Evolutionary conservation across 176 grass and related monocot genomes (phyloP).

Genomic region (Avena atlantica): DNA sequence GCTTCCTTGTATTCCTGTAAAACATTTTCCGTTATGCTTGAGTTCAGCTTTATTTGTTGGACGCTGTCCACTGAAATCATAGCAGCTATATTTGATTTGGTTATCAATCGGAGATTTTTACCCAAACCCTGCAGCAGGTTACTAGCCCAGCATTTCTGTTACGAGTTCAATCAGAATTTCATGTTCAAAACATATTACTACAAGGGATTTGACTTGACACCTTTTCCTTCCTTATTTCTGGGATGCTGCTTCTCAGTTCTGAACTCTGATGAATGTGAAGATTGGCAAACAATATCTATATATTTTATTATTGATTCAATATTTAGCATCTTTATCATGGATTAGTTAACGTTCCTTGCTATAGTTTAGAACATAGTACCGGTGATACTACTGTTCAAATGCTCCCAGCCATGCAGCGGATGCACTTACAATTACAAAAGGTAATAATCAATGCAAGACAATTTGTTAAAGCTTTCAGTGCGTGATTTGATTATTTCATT

Average conservation of each 20-base stretch:
- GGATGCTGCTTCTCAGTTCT: neutral
- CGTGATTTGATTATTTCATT: neutral
- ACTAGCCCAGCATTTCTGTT: neutral
- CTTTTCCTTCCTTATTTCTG: neutral
- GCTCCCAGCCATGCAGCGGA: neutral
- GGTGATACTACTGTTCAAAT: neutral
- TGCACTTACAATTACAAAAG: constrained; percentile 3
- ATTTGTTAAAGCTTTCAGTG: neutral
- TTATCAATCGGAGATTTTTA: constrained; percentile 25
- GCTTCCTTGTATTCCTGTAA: constrained; percentile 48
- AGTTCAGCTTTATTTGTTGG: constrained; percentile 50
- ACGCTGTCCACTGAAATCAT: constrained; percentile 37
- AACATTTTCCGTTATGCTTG: constrained; percentile 46
- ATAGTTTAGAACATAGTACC: neutral
- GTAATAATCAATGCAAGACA: neutral
- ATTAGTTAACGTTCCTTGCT: neutral
- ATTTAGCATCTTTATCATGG: neutral
- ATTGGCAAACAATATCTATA: neutral
- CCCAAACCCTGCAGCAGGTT: neutral
- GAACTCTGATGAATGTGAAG: neutral
- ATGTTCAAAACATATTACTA: neutral
- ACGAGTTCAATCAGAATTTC: neutral
- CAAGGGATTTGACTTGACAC: neutral
- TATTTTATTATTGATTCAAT: neutral
- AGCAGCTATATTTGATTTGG: constrained; percentile 12